Percentiles rank a stretch among this genome's conserved stretches.
phyloP scores from a whole-genome alignment of 2,329 filamentous ascomycete species.

The Lomentospora prolificans region DNA sequence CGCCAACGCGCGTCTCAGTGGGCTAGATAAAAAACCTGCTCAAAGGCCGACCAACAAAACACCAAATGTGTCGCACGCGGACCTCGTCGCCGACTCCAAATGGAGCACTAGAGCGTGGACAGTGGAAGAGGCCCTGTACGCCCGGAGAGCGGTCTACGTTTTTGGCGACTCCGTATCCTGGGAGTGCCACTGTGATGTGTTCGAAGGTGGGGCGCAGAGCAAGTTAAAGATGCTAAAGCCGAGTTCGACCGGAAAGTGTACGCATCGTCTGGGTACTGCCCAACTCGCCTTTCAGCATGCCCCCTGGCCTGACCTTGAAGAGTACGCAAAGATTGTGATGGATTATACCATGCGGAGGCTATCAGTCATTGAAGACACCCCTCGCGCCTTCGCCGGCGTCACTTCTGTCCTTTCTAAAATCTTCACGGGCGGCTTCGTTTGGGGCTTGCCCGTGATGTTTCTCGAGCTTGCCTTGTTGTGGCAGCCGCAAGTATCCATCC shows the following conservation, averaged over 20 bases:
- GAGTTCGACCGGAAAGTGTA: conserved; percentile 20
- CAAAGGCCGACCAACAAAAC: conserved; percentile 14
- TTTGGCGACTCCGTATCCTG: conserved; percentile 32
- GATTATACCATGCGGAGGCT: conserved; percentile 31
- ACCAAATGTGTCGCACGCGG: conserved; percentile 20
- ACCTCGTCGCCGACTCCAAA: conserved; percentile 26
- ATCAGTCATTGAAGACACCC: conserved; percentile 30
- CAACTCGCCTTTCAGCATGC: conserved; percentile 28
- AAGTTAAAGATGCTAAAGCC: conserved; percentile 14
- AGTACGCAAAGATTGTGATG: conserved; percentile 32
- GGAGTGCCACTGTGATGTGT: conserved; percentile 35
- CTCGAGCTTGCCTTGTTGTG: conserved; percentile 34
- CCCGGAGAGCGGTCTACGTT: conserved; percentile 31
- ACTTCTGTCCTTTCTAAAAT: conserved; percentile 30
- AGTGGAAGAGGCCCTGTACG: conserved; percentile 32
- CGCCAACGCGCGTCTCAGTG: conserved; percentile 25
- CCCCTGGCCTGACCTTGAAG: conserved; percentile 35
- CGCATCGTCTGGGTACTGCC: conserved; percentile 20
- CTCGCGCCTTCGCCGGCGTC: conserved; percentile 32
- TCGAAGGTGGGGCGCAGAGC: conserved; percentile 23
- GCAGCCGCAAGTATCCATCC: conserved; percentile 32
- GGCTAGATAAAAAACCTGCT: conserved; percentile 22
- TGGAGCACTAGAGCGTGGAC: conserved; percentile 34
- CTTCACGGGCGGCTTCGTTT: conserved; percentile 32
- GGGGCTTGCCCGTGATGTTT: conserved; percentile 36